These are phyloP conservation scores for Cutaneotrichosporon cavernicola DNA, from an alignment of 1,284 basidiomycete species.

Conservation along the genomic window DNA sequence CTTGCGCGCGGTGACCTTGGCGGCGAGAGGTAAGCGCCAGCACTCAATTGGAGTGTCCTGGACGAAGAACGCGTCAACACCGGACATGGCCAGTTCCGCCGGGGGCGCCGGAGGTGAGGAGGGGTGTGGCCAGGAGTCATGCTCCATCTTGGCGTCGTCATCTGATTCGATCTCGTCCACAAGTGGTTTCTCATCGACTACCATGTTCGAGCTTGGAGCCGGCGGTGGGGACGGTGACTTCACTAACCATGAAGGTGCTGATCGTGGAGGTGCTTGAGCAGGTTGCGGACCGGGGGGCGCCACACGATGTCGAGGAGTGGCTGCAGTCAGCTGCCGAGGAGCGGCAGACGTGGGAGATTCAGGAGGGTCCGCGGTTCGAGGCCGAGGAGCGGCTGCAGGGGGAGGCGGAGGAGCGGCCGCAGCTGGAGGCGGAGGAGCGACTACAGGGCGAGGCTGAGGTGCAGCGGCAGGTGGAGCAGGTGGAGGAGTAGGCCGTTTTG, in stretches of 20 bases:
- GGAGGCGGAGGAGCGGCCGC: not conserved
- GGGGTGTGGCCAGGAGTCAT: not conserved
- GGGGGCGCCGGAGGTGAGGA: not conserved
- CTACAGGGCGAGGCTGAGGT: not conserved
- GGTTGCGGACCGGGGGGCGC: not conserved
- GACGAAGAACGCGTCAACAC: not conserved
- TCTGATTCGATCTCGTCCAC: constrained; percentile 1
- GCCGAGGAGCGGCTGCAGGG: not conserved
- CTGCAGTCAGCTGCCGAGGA: not conserved
- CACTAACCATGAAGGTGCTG: not conserved
- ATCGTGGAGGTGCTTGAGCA: not conserved
- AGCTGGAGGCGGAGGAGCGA: not conserved
- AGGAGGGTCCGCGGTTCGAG: not conserved
- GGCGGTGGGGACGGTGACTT: not conserved
- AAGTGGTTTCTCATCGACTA: not conserved
- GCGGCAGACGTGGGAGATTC: too few relatives aligned
- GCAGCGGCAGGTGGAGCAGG: not conserved
- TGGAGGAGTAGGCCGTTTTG: not conserved
- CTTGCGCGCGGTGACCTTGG: not conserved
- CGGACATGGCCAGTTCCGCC: not conserved
- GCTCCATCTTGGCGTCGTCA: not conserved
- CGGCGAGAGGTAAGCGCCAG: not conserved
- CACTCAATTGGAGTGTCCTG: not conserved
- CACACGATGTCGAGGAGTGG: not conserved
- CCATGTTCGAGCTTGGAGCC: not conserved